Percentiles rank a stretch among this genome's conserved stretches.
Evolutionary conservation across 192 early-diverging fungal species (phyloP).

Genomic region (Podila epicladia): DNA sequence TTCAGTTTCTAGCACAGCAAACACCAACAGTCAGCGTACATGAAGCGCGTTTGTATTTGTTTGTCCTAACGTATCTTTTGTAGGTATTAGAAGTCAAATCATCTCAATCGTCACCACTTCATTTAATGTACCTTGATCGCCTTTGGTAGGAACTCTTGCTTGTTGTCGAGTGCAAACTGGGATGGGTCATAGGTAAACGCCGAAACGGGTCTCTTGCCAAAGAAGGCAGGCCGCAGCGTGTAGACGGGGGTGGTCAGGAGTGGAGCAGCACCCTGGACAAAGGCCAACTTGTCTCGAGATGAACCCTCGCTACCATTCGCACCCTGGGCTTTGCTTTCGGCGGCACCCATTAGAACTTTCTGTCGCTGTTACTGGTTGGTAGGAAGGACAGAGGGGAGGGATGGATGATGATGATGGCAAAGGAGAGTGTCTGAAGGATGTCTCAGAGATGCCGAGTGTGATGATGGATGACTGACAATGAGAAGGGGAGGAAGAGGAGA

Average conservation of each 20-base stretch:
- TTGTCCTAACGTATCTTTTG: neutral
- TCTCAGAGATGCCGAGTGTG: neutral
- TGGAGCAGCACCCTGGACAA: slow-evolving; percentile 18
- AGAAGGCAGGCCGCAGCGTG: slow-evolving; percentile 29
- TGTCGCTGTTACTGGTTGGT: neutral
- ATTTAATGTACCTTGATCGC: slow-evolving; percentile 30
- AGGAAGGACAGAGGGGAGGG: neutral
- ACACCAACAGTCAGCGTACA: neutral
- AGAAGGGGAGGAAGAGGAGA: too few relatives aligned
- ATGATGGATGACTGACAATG: neutral
- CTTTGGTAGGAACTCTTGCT: slow-evolving; percentile 44
- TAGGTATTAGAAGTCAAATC: neutral
- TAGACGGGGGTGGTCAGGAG: slow-evolving; percentile 31
- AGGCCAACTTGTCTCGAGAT: slow-evolving; percentile 30
- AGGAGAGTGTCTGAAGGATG: neutral
- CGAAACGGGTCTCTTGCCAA: slow-evolving; percentile 36
- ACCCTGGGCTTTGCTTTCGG: slow-evolving; percentile 39
- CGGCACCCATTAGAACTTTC: slow-evolving; percentile 27
- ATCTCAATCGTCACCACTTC: too few relatives aligned
- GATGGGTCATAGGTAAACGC: slow-evolving; percentile 42
- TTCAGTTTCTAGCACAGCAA: slow-evolving; percentile 34
- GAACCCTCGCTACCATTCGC: slow-evolving; percentile 24
- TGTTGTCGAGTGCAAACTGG: slow-evolving; percentile 42
- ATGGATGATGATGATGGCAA: neutral
- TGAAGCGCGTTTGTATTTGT: too few relatives aligned